These are phyloP conservation scores for Eutypella sp. DNA, from an alignment of 2,329 filamentous ascomycete species.

Conservation along the genomic window DNA sequence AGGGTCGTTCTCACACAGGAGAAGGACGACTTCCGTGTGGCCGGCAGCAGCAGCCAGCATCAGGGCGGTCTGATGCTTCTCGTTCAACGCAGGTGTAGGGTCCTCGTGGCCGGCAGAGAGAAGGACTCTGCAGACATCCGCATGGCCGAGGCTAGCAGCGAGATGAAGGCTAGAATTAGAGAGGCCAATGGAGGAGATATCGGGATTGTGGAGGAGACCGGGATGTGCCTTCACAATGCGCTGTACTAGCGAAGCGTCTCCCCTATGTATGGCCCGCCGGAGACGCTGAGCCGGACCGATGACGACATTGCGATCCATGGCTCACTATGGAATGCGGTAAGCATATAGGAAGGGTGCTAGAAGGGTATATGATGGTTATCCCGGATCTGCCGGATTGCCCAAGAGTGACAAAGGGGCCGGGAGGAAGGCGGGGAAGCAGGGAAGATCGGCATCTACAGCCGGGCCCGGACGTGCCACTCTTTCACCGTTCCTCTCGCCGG, in stretches of 20 bases:
- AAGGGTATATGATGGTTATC: neutral
- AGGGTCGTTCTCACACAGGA: slow-evolving; percentile 62
- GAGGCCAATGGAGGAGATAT: slow-evolving; percentile 60
- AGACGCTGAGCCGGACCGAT: slow-evolving; percentile 74
- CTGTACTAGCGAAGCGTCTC: slow-evolving; percentile 65
- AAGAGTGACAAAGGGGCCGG: too few species aligned
- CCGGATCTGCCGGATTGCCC: neutral
- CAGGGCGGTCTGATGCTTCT: slow-evolving; percentile 72
- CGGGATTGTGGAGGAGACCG: slow-evolving; percentile 69
- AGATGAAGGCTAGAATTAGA: slow-evolving; percentile 83
- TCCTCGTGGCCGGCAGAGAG: slow-evolving; percentile 70
- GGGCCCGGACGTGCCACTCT: too few species aligned
- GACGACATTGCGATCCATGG: slow-evolving; percentile 37
- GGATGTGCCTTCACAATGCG: slow-evolving; percentile 74
- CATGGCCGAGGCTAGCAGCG: slow-evolving; percentile 67
- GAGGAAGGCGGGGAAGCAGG: too few species aligned
- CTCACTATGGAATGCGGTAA: neutral
- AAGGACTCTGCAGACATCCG: slow-evolving; percentile 64
- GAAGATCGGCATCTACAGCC: too few species aligned
- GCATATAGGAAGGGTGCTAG: neutral
- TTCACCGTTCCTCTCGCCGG: too few species aligned
- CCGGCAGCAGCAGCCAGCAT: slow-evolving; percentile 70
- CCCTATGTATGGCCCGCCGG: slow-evolving; percentile 73
- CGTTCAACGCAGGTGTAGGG: slow-evolving; percentile 70
- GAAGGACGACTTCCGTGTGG: slow-evolving; percentile 68